These are phyloP conservation scores for Fusarium sp. DNA, from an alignment of 2,329 filamentous ascomycete genomes.

Conservation along the genomic window DNA sequence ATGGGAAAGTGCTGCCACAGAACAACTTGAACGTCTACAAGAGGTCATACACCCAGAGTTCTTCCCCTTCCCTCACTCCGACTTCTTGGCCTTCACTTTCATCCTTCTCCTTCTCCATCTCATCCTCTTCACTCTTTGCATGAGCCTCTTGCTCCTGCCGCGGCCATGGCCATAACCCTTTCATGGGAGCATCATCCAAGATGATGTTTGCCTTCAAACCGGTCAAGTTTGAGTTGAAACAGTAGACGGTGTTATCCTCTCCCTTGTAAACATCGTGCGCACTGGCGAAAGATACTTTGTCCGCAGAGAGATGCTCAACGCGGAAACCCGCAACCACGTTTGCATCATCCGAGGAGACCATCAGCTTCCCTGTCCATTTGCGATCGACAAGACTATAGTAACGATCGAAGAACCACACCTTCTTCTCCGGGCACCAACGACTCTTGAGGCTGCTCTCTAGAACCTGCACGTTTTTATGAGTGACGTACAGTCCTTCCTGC, in stretches of 20 bases:
- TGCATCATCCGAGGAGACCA: background rate
- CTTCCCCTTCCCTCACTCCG: no score
- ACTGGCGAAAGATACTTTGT: fast-evolving
- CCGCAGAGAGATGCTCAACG: background rate
- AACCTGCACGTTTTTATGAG: fast-evolving
- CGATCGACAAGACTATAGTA: background rate
- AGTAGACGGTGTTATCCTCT: background rate
- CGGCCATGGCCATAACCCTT: conserved; percentile 5
- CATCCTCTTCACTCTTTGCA: fast-evolving
- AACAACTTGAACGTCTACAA: no score
- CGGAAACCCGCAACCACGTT: background rate
- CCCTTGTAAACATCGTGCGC: fast-evolving
- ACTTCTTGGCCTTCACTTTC: background rate
- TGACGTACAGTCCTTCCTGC: background rate
- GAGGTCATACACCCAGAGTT: no score
- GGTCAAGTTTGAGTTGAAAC: background rate
- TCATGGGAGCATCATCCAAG: background rate
- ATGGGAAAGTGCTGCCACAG: no score
- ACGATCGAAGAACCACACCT: fast-evolving
- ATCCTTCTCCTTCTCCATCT: no score
- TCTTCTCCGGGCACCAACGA: fast-evolving
- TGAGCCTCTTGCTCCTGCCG: fast-evolving
- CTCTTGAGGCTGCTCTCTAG: background rate
- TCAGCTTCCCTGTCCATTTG: background rate
- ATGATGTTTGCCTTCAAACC: background rate